Evolutionary conservation across 768 basidiomycete species (phyloP), one percentile per base, ranked within the genome.

Genomic region (Boletus insuetus): DNA sequence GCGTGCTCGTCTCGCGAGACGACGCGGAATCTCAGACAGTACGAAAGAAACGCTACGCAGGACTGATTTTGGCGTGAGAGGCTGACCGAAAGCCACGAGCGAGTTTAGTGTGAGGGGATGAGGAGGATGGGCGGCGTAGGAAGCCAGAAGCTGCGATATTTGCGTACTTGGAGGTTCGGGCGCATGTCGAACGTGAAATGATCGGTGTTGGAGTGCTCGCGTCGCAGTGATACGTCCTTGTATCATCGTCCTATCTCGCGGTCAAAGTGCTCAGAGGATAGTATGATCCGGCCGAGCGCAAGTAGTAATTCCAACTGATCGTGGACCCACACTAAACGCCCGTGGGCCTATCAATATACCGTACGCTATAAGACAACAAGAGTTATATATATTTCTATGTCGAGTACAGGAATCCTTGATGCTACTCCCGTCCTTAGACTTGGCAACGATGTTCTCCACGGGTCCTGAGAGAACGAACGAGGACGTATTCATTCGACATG

Each of bases 41-140:
- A 83, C 84, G 69, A 87, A 90, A 5, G 79, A 77, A 4, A 86
- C 89, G n/a, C 90, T 92, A 19, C 80, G 78, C 5, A 93, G 73
- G 3, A 92, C 76, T 20, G 89, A 91, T 22, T 83, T 79, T 16
- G 83, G 73, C 0, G 85, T 87, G 12, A 90, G 75, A 40, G 91
- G 89, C 41, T 82, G 82, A 24, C 87, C 90, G 64, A 86, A 87
- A 16, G 89, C 87, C 13, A 94, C 76, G 6, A 94, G 75, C 5
- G 84, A 82, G 20, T 82, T 81, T 8, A 94, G 82, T 40, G 87
- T 87, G 46, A 93, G 75, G 13, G 88, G 84, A 16, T 80, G 79
- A n/a, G 84, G 82, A 38, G 82, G 75, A 51, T 86, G 81, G 41
- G 80, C 76, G 20, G 83, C 82, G 51, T 84, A 87, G 57, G 82